These are phyloP conservation scores for Podila epicladia DNA, from an alignment of 192 early-diverging fungal genomes.

Conservation along the genomic window DNA sequence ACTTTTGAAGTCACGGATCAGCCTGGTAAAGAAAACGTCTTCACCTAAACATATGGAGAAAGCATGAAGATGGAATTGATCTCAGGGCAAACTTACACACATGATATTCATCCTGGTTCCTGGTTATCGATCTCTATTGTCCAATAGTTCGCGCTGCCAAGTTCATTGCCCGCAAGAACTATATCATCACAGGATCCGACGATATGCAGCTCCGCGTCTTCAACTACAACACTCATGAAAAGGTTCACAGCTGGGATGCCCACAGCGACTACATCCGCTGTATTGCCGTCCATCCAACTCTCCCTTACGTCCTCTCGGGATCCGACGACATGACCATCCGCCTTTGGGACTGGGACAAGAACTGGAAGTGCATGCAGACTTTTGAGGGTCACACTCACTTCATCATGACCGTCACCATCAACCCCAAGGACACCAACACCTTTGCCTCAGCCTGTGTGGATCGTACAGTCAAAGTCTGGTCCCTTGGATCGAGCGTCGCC, in stretches of 20 bases:
- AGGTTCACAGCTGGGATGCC: slow-evolving; percentile 94
- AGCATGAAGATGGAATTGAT: too few species aligned
- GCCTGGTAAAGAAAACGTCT: slow-evolving; percentile 69
- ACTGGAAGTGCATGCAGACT: slow-evolving; percentile 95
- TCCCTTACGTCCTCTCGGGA: slow-evolving; percentile 90
- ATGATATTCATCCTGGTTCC: too few species aligned
- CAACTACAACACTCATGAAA: slow-evolving; percentile 99
- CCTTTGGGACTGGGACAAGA: slow-evolving; percentile 99
- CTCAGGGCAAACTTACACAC: too few species aligned
- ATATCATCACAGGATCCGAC: slow-evolving; percentile 97
- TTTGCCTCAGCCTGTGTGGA: slow-evolving; percentile 99
- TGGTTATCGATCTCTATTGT: background rate
- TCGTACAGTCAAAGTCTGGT: slow-evolving; percentile 98
- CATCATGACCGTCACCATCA: slow-evolving; percentile 97
- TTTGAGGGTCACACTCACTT: slow-evolving; percentile 99
- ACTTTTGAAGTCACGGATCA: slow-evolving; percentile 97
- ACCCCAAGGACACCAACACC: slow-evolving; percentile 99
- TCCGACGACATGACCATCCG: slow-evolving; percentile 99
- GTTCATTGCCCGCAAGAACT: slow-evolving; percentile 98
- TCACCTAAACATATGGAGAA: background rate
- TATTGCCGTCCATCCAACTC: slow-evolving; percentile 96
- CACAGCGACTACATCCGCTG: slow-evolving; percentile 98
- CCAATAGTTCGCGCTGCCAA: slow-evolving; percentile 93
- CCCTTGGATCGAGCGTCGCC: slow-evolving; percentile 89
- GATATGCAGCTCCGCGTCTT: slow-evolving; percentile 98